Conservation (phyloP, 163 green algal species). For the Prototheca wickerhamii region DNA sequence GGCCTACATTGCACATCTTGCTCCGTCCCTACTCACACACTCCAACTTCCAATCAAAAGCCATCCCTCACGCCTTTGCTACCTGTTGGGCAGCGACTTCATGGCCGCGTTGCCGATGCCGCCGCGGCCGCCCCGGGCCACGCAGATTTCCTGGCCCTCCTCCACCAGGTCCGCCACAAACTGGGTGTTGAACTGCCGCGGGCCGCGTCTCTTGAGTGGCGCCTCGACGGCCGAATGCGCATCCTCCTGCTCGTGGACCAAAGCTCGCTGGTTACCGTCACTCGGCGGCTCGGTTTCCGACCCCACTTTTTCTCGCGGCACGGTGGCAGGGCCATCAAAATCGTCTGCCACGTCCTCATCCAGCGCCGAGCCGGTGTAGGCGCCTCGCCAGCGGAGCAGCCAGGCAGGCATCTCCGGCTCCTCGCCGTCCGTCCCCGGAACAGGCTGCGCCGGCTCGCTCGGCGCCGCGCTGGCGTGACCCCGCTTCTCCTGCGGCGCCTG, state of each 20-base stretch:
- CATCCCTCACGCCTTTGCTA: neutral
- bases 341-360: constrained; percentile 9
- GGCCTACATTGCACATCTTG: no score
- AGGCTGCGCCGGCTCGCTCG: neutral
- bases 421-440: neutral
- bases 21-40: no score
- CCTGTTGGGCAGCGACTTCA: constrained; percentile 10
- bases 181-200: neutral
- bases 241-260: constrained; percentile 2
- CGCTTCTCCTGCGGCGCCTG: constrained; percentile 6
- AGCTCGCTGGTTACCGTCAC: no score
- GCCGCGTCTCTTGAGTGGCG: no score
- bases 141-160: constrained; percentile 27
- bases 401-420: constrained; percentile 1
- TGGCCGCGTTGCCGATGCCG: constrained; percentile 44
- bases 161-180: constrained; percentile 36
- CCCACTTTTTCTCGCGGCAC: no score
- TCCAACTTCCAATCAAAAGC: no score
- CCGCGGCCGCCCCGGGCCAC: constrained; percentile 43
- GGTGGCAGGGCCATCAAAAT: no score
- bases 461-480: no score
- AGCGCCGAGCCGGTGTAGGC: constrained; percentile 16
- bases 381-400: neutral
- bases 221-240: no score
- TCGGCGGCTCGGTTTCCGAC: no score